These are phyloP conservation scores for Acorus calamus DNA, from an alignment of 106 monocot genomes.

Conservation along the genomic window DNA sequence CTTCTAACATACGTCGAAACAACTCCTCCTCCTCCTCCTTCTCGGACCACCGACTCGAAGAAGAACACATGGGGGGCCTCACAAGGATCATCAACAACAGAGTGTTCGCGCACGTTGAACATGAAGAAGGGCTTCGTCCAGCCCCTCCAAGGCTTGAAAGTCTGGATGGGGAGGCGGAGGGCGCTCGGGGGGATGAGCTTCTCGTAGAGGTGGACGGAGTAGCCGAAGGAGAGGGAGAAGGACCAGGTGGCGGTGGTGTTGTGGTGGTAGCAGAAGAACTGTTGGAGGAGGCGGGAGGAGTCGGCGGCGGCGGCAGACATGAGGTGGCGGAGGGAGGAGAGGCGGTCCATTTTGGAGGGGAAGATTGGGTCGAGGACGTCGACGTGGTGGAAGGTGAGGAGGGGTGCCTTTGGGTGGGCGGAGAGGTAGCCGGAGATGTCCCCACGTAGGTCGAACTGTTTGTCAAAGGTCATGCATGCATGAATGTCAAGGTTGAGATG, in stretches of 20 bases:
- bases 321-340: background rate
- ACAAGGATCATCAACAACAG: conserved; percentile 1
- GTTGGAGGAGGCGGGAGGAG: conserved; percentile 14
- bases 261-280: conserved; percentile 7
- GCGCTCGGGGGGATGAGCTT: background rate
- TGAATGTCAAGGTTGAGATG: no score
- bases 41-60: conserved; percentile 3
- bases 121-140: conserved; percentile 5
- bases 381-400: conserved; percentile 16
- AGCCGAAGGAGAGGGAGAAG: conserved; percentile 13
- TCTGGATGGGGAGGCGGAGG: conserved; percentile 7
- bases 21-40: background rate
- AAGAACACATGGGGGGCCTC: conserved; percentile 8
- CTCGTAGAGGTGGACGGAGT: conserved; percentile 10
- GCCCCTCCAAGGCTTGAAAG: conserved; percentile 8
- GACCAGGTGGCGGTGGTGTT: conserved; percentile 4
- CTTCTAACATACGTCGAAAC: conserved; percentile 6
- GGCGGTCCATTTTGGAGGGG: conserved; percentile 1
- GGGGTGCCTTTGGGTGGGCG: conserved; percentile 15
- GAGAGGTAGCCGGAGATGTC: conserved; percentile 15
- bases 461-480: no score
- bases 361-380: conserved; percentile 12
- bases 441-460: conserved; percentile 15
- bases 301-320: background rate
- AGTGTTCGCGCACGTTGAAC: conserved; percentile 10